Conservation (phyloP, 1,284 basidiomycete genomes). For the Trametes pubescens region DNA sequence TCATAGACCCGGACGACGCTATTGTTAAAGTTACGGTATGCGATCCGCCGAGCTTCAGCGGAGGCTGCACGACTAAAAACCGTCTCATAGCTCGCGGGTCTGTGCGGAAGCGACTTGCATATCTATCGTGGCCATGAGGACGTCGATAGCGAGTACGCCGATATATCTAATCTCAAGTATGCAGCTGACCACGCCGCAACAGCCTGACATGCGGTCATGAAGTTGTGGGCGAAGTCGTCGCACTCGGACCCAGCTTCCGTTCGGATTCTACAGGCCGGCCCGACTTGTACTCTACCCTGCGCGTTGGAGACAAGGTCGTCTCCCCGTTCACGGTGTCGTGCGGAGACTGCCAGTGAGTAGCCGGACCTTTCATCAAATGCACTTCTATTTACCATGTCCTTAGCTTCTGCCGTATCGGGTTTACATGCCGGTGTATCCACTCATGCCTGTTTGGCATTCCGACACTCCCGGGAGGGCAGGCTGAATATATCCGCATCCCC, state of each 20-base stretch:
- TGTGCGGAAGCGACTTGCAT: constrained; percentile 89
- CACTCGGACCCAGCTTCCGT: constrained; percentile 72
- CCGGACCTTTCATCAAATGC: not conserved
- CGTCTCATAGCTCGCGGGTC: constrained; percentile 64
- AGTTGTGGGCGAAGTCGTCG: constrained; percentile 81
- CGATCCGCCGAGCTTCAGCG: not conserved
- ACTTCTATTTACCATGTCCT: constrained; percentile 27
- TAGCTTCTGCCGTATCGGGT: constrained; percentile 79
- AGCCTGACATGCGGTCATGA: constrained; percentile 84
- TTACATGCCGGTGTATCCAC: constrained; percentile 78
- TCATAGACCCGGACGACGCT: constrained; percentile 76
- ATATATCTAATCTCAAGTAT: not conserved
- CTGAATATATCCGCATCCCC: constrained; percentile 86
- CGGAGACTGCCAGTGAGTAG: constrained; percentile 77
- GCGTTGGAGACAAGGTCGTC: constrained; percentile 85
- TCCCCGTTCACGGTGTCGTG: constrained; percentile 89
- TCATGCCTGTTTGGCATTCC: constrained; percentile 79
- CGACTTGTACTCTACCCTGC: constrained; percentile 69
- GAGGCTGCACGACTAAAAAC: not conserved
- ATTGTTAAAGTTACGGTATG: constrained; percentile 74
- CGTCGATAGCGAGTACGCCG: constrained; percentile 39
- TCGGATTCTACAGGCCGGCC: constrained; percentile 57
- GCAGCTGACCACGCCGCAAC: not conserved
- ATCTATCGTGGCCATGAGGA: constrained; percentile 70
- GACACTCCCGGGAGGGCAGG: constrained; percentile 82